A percentile compares a stretch with the other conserved stretches of the same genome.
These are phyloP conservation scores for Termitomyces sp. DNA, from an alignment of 768 basidiomycete genomes.

Conservation along the genomic window DNA sequence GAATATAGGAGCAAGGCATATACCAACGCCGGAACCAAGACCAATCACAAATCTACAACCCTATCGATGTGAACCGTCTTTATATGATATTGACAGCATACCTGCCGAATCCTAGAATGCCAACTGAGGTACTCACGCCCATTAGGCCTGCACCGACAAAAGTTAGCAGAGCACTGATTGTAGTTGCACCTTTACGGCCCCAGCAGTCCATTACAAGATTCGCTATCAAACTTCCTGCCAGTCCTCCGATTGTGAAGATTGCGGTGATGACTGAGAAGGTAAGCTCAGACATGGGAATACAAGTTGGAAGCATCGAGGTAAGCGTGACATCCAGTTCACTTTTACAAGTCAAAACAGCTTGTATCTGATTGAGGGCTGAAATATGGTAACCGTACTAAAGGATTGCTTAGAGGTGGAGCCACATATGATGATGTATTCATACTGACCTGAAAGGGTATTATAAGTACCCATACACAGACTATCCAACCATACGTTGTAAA, in stretches of 20 bases:
- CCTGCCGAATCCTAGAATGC: slow-evolving; percentile 62
- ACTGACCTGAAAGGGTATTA: slow-evolving; percentile 50
- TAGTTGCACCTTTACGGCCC: slow-evolving; percentile 67
- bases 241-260: slow-evolving; percentile 83
- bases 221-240: slow-evolving; percentile 67
- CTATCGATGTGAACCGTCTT: not conserved
- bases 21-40: slow-evolving; percentile 63
- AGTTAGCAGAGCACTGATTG: slow-evolving; percentile 50
- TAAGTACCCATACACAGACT: slow-evolving; percentile 64
- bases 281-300: slow-evolving; percentile 74
- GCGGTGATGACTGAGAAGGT: slow-evolving; percentile 82
- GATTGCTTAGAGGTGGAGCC: not conserved
- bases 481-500: slow-evolving; percentile 62
- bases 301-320: slow-evolving; percentile 50
- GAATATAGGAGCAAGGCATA: slow-evolving; percentile 80
- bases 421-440: not conserved
- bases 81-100: slow-evolving; percentile 19
- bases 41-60: slow-evolving; percentile 56
- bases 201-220: slow-evolving; percentile 63
- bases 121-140: slow-evolving; percentile 52
- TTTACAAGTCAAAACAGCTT: slow-evolving; percentile 71
- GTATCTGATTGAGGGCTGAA: slow-evolving; percentile 85
- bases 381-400: slow-evolving; percentile 87
- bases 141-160: slow-evolving; percentile 61
- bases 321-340: slow-evolving; percentile 15